These are phyloP conservation scores for Dendryphion nanum DNA, from an alignment of 2,329 filamentous ascomycete species.

Conservation along the genomic window DNA sequence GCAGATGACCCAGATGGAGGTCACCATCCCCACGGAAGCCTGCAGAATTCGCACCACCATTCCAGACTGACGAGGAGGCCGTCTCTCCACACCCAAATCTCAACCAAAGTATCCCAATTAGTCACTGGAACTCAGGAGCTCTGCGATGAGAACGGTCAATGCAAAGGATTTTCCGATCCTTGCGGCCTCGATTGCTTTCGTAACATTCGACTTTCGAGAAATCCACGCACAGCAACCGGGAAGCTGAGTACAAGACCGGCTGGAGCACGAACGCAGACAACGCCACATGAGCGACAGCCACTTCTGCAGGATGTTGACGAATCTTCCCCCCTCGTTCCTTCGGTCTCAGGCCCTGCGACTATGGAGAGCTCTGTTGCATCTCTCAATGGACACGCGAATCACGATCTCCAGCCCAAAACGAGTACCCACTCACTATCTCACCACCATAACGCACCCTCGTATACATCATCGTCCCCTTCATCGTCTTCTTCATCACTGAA, in stretches of 20 bases:
- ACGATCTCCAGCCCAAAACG: no score
- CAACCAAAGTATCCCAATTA: slow-evolving; percentile 48
- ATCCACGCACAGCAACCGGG: slow-evolving; percentile 19
- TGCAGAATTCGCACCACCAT: no score
- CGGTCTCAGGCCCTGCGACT: slow-evolving; percentile 21
- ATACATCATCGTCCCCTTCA: slow-evolving; percentile 10
- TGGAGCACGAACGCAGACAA: slow-evolving; percentile 23
- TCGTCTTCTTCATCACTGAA: slow-evolving; percentile 7
- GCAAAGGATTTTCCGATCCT: slow-evolving; percentile 61
- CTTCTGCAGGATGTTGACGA: slow-evolving; percentile 31
- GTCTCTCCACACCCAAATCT: slow-evolving; percentile 43
- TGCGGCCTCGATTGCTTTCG: slow-evolving; percentile 63
- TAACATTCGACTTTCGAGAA: slow-evolving; percentile 41
- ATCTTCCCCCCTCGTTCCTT: slow-evolving; percentile 17
- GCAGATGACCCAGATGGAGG: slow-evolving; percentile 2
- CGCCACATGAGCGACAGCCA: slow-evolving; percentile 26
- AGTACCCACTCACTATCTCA: slow-evolving; percentile 20
- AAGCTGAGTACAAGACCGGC: slow-evolving; percentile 9
- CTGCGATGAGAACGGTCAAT: slow-evolving; percentile 60
- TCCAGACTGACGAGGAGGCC: slow-evolving; percentile 27
- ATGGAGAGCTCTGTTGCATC: slow-evolving; percentile 21
- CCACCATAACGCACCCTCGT: slow-evolving; percentile 8
- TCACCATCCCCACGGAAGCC: slow-evolving; percentile 4
- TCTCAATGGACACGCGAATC: slow-evolving; percentile 13
- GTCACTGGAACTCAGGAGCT: slow-evolving; percentile 49